These are phyloP conservation scores for Claviceps africana DNA, from an alignment of 2,329 filamentous ascomycete species.

Conservation along the genomic window DNA sequence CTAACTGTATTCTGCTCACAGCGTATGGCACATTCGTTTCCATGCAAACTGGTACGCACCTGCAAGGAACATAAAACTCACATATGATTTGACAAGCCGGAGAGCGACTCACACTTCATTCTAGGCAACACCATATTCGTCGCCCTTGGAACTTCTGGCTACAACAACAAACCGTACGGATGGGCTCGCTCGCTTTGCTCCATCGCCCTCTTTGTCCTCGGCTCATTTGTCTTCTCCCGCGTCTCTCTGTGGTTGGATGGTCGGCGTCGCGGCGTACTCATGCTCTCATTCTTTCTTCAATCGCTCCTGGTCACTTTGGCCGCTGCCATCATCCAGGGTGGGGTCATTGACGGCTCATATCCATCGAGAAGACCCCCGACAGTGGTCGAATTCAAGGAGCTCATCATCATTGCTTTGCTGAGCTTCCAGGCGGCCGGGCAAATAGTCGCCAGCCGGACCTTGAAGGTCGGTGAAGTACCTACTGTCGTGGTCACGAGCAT, in stretches of 20 bases:
- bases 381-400: constrained; percentile 16
- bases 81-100: not conserved
- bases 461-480: constrained; percentile 39
- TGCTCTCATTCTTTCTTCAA: constrained; percentile 38
- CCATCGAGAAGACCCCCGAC: constrained; percentile 4
- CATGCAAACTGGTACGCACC: constrained; percentile 22
- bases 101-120: not conserved
- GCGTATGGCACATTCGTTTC: constrained; percentile 18
- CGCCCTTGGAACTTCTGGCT: constrained; percentile 41
- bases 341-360: constrained; percentile 15
- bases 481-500: constrained; percentile 41
- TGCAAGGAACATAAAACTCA: not conserved
- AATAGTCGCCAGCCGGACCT: constrained; percentile 33
- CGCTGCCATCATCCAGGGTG: constrained; percentile 34
- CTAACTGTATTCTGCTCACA: not conserved
- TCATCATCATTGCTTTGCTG: constrained; percentile 31
- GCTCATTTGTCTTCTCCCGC: constrained; percentile 33
- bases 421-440: constrained; percentile 41
- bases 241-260: constrained; percentile 14
- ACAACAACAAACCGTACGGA: constrained; percentile 32
- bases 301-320: constrained; percentile 35
- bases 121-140: constrained; percentile 49
- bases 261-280: constrained; percentile 23
- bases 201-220: constrained; percentile 37
- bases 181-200: constrained; percentile 37